Base-by-base conservation (phyloP, 495 filamentous ascomycete species). In the Tuber calosporum region DNA sequence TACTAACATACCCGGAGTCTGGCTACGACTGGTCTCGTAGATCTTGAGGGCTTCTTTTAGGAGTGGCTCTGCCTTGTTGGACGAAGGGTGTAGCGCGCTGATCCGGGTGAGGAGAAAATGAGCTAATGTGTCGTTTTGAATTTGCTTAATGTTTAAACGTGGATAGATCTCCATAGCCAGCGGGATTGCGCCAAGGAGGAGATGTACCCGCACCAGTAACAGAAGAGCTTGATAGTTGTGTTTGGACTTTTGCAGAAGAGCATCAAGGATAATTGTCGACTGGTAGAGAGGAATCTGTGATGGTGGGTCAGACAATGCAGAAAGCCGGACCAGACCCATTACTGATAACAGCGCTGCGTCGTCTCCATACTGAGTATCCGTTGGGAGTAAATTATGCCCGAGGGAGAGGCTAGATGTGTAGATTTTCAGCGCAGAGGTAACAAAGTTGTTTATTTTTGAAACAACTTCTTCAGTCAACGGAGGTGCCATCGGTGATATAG, bases 221-320 rank as follows among this genome's bases (percentile, higher is more conserved):
- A 89, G 82, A 26, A 88, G 77, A 6, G 85, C 86, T 76, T 88
- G 84, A 74, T 89, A 89, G 71, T 88, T 88, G 78, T 88, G 85
- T 48, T 85, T 86, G 7, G 86, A 88, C 67, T 86, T 84, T 30
- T 79, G 70, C 6, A 87, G 73, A 17, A 89, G 81, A 62, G 82
- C 81, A 53, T 88, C 85, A 48, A 90, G 77, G 36, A 89, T 84
- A 6, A 81, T 80, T 43, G 85, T 82, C 22, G 87, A 85, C 69
- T 85, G 86, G 67, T 90, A 83, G 17, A 89, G 80, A 73, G 83
- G 82, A 11, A 66, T 37, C 4, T 48, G 38, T 22, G 76, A 73
- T 22, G 81, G 78, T 13, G 69, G 74, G 26, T 73, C 62, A 69
- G 75, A 76, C 43, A 80, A 70, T 43, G 82, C 74, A 69, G 77